Evolutionary conservation across 108 stramenopile species (phyloP).

Genomic region (Parietichytrium sp.): DNA sequence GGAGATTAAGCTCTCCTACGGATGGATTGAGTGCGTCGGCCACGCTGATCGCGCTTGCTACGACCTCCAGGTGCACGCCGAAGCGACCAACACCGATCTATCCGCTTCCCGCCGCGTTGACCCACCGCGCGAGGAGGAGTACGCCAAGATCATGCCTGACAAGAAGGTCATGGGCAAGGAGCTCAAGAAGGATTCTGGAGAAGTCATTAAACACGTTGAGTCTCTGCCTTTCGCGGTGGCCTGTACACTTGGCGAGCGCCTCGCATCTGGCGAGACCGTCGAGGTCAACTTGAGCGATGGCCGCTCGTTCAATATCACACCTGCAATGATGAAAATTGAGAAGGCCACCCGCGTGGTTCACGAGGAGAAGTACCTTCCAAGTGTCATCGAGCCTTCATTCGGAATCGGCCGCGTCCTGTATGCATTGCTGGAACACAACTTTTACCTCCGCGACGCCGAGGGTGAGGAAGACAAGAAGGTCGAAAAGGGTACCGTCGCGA

Average conservation of each 20-base stretch:
- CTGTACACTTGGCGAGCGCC: constrained; percentile 78
- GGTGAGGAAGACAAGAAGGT: neutral
- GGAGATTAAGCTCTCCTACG: constrained; percentile 93
- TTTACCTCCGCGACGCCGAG: constrained; percentile 71
- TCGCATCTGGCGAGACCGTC: constrained; percentile 80
- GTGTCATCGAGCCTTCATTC: constrained; percentile 98
- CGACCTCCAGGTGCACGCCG: constrained; percentile 90
- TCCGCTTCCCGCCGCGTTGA: constrained; percentile 82
- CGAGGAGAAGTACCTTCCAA: constrained; percentile 93
- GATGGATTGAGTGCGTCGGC: constrained; percentile 99
- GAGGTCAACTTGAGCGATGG: constrained; percentile 78
- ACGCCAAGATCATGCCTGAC: constrained; percentile 82
- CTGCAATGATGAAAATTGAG: constrained; percentile 75
- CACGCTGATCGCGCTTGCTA: constrained; percentile 99
- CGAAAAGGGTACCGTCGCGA: constrained; percentile 79
- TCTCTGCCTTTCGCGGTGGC: constrained; percentile 82
- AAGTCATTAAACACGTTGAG: constrained; percentile 69
- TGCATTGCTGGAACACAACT: constrained; percentile 95
- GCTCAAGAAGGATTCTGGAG: constrained; percentile 86
- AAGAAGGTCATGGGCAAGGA: constrained; percentile 77
- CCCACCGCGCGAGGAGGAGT: constrained; percentile 72
- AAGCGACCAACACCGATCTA: constrained; percentile 90
- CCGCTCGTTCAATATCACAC: constrained; percentile 58
- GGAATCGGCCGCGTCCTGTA: constrained; percentile 98
- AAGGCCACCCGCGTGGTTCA: constrained; percentile 81